Base-by-base conservation (phyloP, 1,284 basidiomycete genomes). In the Thecaphora frezii region DNA sequence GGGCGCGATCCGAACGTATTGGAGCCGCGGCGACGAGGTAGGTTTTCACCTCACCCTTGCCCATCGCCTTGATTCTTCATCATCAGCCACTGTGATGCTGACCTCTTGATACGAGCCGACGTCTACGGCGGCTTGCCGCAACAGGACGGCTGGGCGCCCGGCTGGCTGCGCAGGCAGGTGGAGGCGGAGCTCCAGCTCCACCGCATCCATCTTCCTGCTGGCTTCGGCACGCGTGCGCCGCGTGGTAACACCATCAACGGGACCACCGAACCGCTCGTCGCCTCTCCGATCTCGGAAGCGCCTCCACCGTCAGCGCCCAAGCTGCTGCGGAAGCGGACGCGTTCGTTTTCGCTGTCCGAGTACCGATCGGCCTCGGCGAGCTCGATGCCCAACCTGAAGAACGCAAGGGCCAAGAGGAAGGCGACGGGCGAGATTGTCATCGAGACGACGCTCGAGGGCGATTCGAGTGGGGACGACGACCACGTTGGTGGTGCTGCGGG, bases 351-450 rank as follows among this genome's bases (percentile, higher is more conserved):
- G 9, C 43, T 67, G 1, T 54, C 53, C 12, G 58, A 57, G 21
- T 69, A 64, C 10, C 48, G 63, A 7, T 50, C 52, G 14, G 46
- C 37, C 9, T 25, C 28, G 21, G 58, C 58, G 1, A 51, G 48
- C 18, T 48, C 48, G 26, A 49, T 58, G 4, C 52, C 52, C 0
- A 51, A 55, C 9, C 41, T 61, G 23, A 42, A 54, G 9, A 48
- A 61, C 37, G 58, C 58, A 19, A 61, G 55, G 24, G 58, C 63
- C 16, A 61, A 49, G 14, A 41, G 63, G 23, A 54, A 54, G 22
- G 51, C 63, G 2, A 66, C 50, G 22, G 63, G 63, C 10, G 63
- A 66, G 21, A 70, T 70, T 26, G 57, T 65, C 8, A 70, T 68
- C 30, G 61, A 70, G 25, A 53, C 65, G 1, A 36, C 51, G 25